phyloP scores from a whole-genome alignment of 805 yeast genomes.

The Teunomyces stri region DNA sequence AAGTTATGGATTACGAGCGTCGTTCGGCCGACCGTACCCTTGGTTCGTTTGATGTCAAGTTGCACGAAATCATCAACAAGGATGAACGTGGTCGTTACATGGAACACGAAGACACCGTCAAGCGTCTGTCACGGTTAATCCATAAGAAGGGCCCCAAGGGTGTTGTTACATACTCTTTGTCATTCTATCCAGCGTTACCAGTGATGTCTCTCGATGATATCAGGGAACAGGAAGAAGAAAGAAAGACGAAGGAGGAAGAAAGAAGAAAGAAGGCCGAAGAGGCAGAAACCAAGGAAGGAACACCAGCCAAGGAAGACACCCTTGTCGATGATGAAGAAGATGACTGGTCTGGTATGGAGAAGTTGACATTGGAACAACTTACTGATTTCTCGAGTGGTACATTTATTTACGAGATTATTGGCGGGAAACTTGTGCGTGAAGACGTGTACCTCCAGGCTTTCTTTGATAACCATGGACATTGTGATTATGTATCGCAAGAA shows the following conservation, averaged over 20 bases:
- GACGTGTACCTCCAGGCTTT: constrained; percentile 69
- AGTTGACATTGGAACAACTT: constrained; percentile 58
- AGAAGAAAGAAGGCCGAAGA: constrained; percentile 34
- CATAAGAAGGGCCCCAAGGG: constrained; percentile 86
- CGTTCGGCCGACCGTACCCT: constrained; percentile 79
- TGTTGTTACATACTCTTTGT: constrained; percentile 62
- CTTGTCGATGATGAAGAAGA: constrained; percentile 31
- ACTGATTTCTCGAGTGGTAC: constrained; percentile 69
- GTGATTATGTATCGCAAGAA: constrained; percentile 56
- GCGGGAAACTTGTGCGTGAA: constrained; percentile 53
- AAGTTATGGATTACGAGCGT: constrained; percentile 88
- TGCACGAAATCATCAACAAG: constrained; percentile 64
- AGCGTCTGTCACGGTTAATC: constrained; percentile 61
- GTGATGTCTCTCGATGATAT: constrained; percentile 76
- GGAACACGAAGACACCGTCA: constrained; percentile 54
- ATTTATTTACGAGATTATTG: constrained; percentile 61
- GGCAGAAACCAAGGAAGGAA: constrained; percentile 15
- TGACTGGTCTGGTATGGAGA: constrained; percentile 30
- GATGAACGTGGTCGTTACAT: constrained; percentile 62
- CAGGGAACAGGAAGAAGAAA: constrained; percentile 46
- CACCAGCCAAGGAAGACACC: constrained; percentile 29
- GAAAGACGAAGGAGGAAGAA: constrained; percentile 21
- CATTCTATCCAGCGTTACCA: constrained; percentile 82
- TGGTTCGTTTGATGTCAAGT: constrained; percentile 74
- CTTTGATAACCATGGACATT: constrained; percentile 72